Conservation (phyloP, 257 asterid genomes). For the Fraxinus excelsior region DNA sequence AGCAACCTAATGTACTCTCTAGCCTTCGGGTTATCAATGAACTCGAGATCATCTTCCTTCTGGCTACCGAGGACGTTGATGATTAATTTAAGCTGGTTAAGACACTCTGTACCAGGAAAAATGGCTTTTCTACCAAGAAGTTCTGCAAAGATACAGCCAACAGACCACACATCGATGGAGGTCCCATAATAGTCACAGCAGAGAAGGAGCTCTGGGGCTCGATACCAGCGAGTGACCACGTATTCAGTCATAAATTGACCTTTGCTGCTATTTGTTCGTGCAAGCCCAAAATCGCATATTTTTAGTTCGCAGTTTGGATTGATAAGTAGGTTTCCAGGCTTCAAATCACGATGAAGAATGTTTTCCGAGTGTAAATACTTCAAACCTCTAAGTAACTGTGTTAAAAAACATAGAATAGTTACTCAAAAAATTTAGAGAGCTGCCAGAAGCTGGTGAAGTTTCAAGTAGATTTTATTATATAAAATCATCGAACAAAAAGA, state of each 20-base stretch:
- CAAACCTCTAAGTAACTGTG: slow-evolving; percentile 66
- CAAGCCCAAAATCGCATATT: slow-evolving; percentile 67
- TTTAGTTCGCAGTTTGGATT: slow-evolving; percentile 60
- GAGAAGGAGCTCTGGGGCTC: slow-evolving; percentile 72
- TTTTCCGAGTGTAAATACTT: slow-evolving; percentile 66
- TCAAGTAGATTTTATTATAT: background rate
- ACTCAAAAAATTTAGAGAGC: slow-evolving; percentile 10
- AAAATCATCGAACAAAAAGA: background rate
- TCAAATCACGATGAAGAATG: slow-evolving; percentile 68
- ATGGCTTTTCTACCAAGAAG: slow-evolving; percentile 64
- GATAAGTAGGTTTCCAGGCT: slow-evolving; percentile 67
- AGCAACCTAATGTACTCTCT: slow-evolving; percentile 50
- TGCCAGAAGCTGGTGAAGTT: background rate
- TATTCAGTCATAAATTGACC: slow-evolving; percentile 70
- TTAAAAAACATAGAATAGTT: background rate
- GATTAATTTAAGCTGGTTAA: slow-evolving; percentile 60
- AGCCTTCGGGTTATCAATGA: slow-evolving; percentile 62
- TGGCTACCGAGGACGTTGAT: slow-evolving; percentile 63
- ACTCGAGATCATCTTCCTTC: slow-evolving; percentile 49
- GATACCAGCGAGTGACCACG: slow-evolving; percentile 68
- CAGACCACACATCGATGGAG: slow-evolving; percentile 68
- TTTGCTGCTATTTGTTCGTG: slow-evolving; percentile 54
- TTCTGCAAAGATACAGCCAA: slow-evolving; percentile 68
- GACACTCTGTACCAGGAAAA: slow-evolving; percentile 68
- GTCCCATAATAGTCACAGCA: slow-evolving; percentile 67